Evolutionary conservation across 495 filamentous ascomycete genomes (phyloP).

Genomic region (Stereocaulon alpinum): DNA sequence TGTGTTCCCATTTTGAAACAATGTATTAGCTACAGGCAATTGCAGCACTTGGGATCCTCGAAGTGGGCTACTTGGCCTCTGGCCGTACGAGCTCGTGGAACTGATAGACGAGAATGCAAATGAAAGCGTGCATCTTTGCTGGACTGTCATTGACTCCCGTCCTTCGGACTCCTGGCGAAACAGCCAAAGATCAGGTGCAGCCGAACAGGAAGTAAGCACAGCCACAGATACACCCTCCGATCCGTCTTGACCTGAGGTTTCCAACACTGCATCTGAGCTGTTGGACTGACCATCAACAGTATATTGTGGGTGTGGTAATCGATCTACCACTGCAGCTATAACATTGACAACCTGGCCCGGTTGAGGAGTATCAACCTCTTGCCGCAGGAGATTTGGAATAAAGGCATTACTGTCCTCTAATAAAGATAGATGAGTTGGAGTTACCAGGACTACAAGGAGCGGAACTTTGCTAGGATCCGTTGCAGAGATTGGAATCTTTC

Average conservation of each 20-base stretch:
- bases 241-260: background rate
- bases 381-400: constrained; percentile 12
- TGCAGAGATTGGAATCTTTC: background rate
- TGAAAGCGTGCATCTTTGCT: constrained; percentile 14
- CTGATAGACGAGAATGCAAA: constrained; percentile 1
- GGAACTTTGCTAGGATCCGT: background rate
- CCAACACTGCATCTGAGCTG: background rate
- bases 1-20: constrained; percentile 60
- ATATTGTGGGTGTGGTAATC: constrained; percentile 12
- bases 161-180: background rate
- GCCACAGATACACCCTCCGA: constrained; percentile 19
- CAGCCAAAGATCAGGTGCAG: constrained; percentile 20
- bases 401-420: constrained; percentile 13
- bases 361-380: background rate
- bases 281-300: background rate
- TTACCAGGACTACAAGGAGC: constrained; percentile 21
- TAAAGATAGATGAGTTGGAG: constrained; percentile 14
- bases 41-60: constrained; percentile 11
- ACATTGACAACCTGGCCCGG: constrained; percentile 16
- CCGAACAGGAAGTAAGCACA: constrained; percentile 14
- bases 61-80: background rate
- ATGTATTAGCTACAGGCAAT: constrained; percentile 63
- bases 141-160: constrained; percentile 10
- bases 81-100: background rate
- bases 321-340: constrained; percentile 21